Base-by-base conservation (phyloP, 176 grass and related monocot species). In the Phoenix dactylifera region DNA sequence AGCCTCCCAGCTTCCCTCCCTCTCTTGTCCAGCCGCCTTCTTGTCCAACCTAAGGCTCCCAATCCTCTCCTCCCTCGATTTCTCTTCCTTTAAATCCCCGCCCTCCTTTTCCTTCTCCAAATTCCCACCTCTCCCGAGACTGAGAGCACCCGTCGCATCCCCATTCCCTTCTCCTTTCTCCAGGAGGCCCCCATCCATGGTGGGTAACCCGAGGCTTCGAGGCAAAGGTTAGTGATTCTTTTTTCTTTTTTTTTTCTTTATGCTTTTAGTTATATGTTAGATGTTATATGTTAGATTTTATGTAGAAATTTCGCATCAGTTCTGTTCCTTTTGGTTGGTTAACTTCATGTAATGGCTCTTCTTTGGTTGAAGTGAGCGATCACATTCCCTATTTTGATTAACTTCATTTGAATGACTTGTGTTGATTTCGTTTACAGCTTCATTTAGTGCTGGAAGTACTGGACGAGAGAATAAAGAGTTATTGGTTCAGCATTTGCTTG, bases 401-500 rank as follows among this genome's bases (percentile, higher is more conserved):
- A 12, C 10, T 2, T 44, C 35, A 14, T 44, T 44, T 44, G 35
- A 12, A 44, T 12, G 35, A 12, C 35, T 44, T 44, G 30, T 48
- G 15, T 55, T 64, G 19, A 50, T 18, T 35, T 68, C 7, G n/a
- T 63, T 10, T 2, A 18, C n/a, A 97, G 93, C 82, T 54, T 65
- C 74, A 6, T 97, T 83, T 49, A 81, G 87, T 55, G 71, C 81
- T 24, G 52, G 79, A 54, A 49, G 55, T 32, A 19, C 49, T 59
- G 64, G 53, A 26, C 83, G 83, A 58, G 93, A 88, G 81, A 83
- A 78, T 24, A 97, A 83, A 60, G 93, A 97, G 30, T 15, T 97
- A 55, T 64, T 97, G 32, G 84, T 97, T n/a, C 87, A 97, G 71
- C 93, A 97, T 68, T 67, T 97, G 66, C 87, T 97, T 71, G 93